Conservation (phyloP, 2,329 filamentous ascomycete genomes). For the Aureobasidium mangrovei region DNA sequence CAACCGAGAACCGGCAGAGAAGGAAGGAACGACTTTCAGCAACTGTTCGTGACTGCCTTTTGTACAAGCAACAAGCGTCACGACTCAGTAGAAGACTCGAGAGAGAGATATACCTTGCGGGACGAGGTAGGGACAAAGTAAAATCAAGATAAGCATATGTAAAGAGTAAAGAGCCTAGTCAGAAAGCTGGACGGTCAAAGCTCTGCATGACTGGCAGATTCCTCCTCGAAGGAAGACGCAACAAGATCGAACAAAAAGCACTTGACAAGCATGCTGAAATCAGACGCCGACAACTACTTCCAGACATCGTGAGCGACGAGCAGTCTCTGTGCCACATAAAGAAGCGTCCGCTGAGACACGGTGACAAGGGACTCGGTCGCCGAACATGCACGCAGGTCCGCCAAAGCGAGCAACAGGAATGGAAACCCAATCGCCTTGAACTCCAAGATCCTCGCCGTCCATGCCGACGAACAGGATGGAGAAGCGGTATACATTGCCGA, state of each 20-base stretch:
- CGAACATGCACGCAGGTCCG: conserved; percentile 54
- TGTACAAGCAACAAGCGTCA: too few species aligned
- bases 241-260: conserved; percentile 53
- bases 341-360: conserved; percentile 19
- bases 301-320: conserved; percentile 65
- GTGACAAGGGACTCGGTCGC: conserved; percentile 39
- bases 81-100: too few species aligned
- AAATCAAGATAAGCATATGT: not conserved
- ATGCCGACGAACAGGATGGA: conserved; percentile 55
- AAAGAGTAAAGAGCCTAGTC: not conserved
- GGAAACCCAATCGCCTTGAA: conserved; percentile 72
- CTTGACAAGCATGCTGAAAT: not conserved
- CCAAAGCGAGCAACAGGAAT: conserved; percentile 70
- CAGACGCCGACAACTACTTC: conserved; percentile 77
- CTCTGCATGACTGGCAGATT: not conserved
- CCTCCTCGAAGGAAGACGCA: not conserved
- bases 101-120: too few species aligned
- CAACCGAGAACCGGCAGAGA: too few species aligned
- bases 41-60: too few species aligned
- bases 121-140: not conserved
- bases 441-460: conserved; percentile 75
- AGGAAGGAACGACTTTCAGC: too few species aligned
- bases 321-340: not conserved
- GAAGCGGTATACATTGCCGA: conserved; percentile 70
- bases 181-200: not conserved